These are phyloP conservation scores for Cladosporium sphaerospermum DNA, from an alignment of 2,329 filamentous ascomycete species.

Conservation along the genomic window DNA sequence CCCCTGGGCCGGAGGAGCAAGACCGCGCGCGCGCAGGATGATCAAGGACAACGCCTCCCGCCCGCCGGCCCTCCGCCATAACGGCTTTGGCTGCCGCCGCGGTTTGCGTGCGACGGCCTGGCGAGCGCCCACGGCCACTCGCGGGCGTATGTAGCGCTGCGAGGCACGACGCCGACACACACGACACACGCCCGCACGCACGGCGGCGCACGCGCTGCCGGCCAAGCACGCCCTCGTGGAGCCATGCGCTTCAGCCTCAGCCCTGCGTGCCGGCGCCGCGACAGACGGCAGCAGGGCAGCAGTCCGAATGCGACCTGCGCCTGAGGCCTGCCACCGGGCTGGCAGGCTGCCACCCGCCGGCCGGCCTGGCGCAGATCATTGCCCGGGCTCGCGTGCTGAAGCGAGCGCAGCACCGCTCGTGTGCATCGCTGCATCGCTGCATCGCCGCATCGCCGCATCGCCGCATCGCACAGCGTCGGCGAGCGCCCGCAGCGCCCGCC, in stretches of 20 bases:
- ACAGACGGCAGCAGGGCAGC: neutral
- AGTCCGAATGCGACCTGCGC: conserved; percentile 7
- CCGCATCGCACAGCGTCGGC: too few relatives aligned
- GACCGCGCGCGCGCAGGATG: conserved; percentile 1
- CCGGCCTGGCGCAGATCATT: conserved; percentile 2
- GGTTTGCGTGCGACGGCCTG: too few relatives aligned
- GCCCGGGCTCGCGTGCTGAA: conserved; percentile 5
- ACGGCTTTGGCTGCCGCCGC: conserved; percentile 4
- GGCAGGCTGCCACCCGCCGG: neutral
- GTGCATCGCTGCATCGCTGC: too few relatives aligned
- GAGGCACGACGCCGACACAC: too few relatives aligned
- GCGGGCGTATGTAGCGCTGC: too few relatives aligned
- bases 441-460: too few relatives aligned
- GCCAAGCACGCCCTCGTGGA: conserved; percentile 8
- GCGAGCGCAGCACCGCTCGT: neutral
- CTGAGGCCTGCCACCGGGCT: neutral
- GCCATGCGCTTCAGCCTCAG: conserved; percentile 10
- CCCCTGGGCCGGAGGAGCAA: too few relatives aligned
- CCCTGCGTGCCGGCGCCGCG: conserved; percentile 5
- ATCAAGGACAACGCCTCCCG: conserved; percentile 8
- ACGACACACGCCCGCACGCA: too few relatives aligned
- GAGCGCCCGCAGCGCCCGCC: too few relatives aligned
- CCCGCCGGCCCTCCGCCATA: neutral
- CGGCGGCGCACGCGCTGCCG: neutral
- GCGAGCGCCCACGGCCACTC: too few relatives aligned